phyloP scores from a whole-genome alignment of 192 early-diverging fungal genomes.

The Helicostylum pulchrum region DNA sequence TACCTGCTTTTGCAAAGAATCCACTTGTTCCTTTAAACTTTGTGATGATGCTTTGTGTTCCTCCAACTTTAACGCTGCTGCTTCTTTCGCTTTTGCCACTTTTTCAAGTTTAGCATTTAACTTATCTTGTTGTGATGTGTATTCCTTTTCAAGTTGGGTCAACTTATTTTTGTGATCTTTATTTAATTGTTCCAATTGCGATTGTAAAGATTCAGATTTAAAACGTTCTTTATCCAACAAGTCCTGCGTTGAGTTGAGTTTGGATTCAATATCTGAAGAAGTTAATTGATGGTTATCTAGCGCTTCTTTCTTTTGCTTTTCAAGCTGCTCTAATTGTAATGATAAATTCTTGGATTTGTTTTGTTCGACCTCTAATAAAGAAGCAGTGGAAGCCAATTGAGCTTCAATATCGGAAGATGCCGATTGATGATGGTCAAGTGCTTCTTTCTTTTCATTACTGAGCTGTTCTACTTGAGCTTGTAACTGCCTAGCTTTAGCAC shows the following conservation, averaged over 20 bases:
- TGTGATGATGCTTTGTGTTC: no score
- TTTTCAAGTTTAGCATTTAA: not conserved
- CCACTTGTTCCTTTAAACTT: not conserved
- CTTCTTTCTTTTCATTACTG: not conserved
- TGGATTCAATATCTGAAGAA: not conserved
- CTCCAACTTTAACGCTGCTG: no score
- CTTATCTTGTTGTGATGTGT: not conserved
- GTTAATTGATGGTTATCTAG: no score
- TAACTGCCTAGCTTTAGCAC: not conserved
- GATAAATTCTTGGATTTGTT: no score
- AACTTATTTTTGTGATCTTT: not conserved
- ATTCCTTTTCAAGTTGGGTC: no score
- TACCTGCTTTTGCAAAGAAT: not conserved
- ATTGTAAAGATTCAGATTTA: not conserved
- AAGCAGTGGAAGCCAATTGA: no score
- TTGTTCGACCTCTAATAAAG: no score
- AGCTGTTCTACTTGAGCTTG: constrained; percentile 1
- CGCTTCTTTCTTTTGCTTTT: no score
- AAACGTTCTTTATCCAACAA: not conserved
- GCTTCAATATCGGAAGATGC: no score
- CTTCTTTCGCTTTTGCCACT: not conserved
- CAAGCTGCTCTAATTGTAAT: no score
- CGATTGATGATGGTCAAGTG: not conserved
- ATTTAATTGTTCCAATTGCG: constrained; percentile 1
- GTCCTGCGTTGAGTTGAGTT: not conserved